These are phyloP conservation scores for Stephanodiscus triporus DNA, from an alignment of 108 stramenopile genomes.

Conservation along the genomic window DNA sequence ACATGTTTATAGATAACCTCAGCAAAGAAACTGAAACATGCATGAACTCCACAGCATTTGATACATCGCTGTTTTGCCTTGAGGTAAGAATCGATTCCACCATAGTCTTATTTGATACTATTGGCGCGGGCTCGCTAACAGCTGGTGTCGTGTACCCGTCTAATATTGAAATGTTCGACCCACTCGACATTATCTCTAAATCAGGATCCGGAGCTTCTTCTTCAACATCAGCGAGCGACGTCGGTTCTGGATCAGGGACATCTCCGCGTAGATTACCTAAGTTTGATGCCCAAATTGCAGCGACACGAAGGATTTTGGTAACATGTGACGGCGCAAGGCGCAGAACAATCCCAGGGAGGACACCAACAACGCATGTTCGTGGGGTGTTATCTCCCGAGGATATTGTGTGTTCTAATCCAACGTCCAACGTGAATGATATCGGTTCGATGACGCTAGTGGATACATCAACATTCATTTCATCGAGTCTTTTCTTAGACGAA, in stretches of 20 bases:
- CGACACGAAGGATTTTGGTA: slow-evolving; percentile 57
- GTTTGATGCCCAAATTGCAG: slow-evolving; percentile 61
- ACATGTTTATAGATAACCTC: slow-evolving; percentile 56
- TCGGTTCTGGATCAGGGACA: background rate
- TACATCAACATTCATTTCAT: slow-evolving; percentile 56
- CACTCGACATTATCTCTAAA: slow-evolving; percentile 44
- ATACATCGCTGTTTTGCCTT: slow-evolving; percentile 19
- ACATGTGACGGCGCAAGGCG: slow-evolving; percentile 62
- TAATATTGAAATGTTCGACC: slow-evolving; percentile 47
- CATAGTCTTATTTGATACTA: slow-evolving; percentile 24
- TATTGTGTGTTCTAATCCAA: slow-evolving; percentile 65
- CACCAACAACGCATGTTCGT: slow-evolving; percentile 73
- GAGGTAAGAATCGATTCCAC: slow-evolving; percentile 24
- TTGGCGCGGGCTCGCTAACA: background rate
- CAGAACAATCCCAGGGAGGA: slow-evolving; percentile 66
- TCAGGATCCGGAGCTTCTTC: slow-evolving; percentile 42
- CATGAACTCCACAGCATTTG: slow-evolving; percentile 36
- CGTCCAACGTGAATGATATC: slow-evolving; percentile 57
- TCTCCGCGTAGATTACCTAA: slow-evolving; percentile 33
- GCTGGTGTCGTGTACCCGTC: slow-evolving; percentile 13
- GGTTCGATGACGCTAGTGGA: slow-evolving; percentile 75
- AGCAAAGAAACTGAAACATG: slow-evolving; percentile 50
- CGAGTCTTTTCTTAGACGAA: slow-evolving; percentile 36
- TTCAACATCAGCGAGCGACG: slow-evolving; percentile 18
- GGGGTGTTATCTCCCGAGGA: slow-evolving; percentile 49